A percentile compares a stretch with the other conserved stretches of the same genome.
Evolutionary conservation across 2,329 filamentous ascomycete species (phyloP).

Genomic region (Ophiocordyceps unilateralis): DNA sequence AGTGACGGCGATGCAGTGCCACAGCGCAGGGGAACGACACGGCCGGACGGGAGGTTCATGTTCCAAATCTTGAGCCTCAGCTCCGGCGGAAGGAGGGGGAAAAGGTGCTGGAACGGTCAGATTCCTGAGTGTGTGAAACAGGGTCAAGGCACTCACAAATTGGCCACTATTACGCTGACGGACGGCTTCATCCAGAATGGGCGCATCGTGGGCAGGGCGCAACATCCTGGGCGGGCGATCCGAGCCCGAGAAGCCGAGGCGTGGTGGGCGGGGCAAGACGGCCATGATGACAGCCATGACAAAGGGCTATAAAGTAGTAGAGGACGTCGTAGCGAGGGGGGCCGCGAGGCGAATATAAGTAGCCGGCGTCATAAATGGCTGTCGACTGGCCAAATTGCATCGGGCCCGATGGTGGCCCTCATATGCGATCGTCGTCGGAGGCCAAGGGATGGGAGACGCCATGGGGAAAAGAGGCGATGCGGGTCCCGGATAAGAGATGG

Average conservation of each 20-base stretch:
- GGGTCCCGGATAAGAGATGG: no score
- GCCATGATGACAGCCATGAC: background rate
- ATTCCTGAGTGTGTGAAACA: background rate
- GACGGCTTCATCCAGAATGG: background rate
- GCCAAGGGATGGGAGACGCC: background rate
- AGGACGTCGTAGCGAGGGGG: background rate
- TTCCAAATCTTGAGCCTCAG: slow-evolving; percentile 30
- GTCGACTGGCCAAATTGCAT: no score
- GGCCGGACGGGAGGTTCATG: slow-evolving; percentile 22
- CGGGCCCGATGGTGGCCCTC: no score
- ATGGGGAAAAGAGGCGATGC: background rate
- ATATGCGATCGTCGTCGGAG: background rate
- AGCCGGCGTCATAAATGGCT: no score
- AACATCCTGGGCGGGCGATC: background rate
- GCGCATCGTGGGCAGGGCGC: background rate
- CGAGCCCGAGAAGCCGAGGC: background rate
- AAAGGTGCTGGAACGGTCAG: slow-evolving; percentile 17
- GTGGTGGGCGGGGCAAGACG: slow-evolving; percentile 1
- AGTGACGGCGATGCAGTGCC: slow-evolving; percentile 14
- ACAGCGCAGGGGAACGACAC: slow-evolving; percentile 26
- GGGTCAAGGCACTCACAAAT: slow-evolving; percentile 3
- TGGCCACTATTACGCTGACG: background rate
- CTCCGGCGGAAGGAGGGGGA: slow-evolving; percentile 25
- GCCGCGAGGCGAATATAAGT: background rate
- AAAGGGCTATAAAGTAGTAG: background rate